phyloP scores from a whole-genome alignment of 2,329 filamentous ascomycete genomes.

The Penicillium thymicola region DNA sequence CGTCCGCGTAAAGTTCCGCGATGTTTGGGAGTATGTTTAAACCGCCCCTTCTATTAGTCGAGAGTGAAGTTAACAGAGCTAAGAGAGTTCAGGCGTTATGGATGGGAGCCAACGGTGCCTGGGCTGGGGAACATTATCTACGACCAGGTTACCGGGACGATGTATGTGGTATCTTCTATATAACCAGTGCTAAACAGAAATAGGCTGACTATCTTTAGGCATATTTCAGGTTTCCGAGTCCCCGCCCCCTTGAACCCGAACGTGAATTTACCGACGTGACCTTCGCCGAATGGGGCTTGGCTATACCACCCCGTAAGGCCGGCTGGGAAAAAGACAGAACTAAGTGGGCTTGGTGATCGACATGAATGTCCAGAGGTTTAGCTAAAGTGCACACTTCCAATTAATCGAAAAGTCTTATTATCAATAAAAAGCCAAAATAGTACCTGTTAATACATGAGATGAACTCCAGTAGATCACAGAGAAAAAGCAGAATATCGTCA shows the following conservation, averaged over 20 bases:
- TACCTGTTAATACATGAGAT: background rate
- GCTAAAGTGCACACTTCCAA: too few relatives aligned
- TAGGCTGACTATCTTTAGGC: background rate
- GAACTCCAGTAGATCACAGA: background rate
- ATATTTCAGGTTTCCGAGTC: background rate
- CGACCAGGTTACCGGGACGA: background rate
- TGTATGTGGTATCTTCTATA: background rate
- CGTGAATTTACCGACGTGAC: background rate
- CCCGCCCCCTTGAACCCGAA: background rate
- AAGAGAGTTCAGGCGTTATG: background rate
- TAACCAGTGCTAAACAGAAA: background rate
- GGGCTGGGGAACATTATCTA: background rate
- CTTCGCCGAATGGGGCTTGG: background rate
- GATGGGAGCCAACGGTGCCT: background rate
- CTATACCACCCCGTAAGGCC: background rate
- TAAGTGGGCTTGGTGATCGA: too few relatives aligned
- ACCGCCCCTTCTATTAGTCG: background rate
- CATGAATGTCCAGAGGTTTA: too few relatives aligned
- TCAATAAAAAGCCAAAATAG: background rate
- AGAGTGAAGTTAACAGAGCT: background rate
- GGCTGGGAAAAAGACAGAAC: background rate
- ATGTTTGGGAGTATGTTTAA: background rate
- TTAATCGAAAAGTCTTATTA: background rate
- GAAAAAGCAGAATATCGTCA: conserved; percentile 4
- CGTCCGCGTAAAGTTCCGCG: background rate